Evolutionary conservation across 306 rosid genomes (phyloP).

Genomic region (Elaeagnus macrophylla): DNA sequence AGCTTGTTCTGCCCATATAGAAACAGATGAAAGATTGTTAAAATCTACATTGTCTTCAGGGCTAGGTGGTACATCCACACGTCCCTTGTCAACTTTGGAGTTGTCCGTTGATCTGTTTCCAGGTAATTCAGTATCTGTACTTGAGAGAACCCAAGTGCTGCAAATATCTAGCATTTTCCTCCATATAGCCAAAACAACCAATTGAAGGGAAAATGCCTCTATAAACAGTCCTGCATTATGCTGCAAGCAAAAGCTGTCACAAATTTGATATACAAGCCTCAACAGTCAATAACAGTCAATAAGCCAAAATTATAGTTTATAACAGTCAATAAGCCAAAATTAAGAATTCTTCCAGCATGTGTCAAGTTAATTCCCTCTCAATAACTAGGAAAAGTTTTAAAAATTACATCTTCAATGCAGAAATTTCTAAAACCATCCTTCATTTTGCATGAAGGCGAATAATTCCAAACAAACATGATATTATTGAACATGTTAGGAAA

Average conservation of each 20-base stretch:
- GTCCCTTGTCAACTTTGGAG: constrained; percentile 19
- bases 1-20: constrained; percentile 57
- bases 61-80: constrained; percentile 20
- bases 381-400: too few relatives aligned
- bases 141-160: constrained; percentile 42
- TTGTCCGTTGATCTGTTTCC: constrained; percentile 35
- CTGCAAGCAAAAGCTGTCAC: constrained; percentile 40
- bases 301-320: too few relatives aligned
- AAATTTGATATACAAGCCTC: constrained; percentile 5
- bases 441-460: too few relatives aligned
- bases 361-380: too few relatives aligned
- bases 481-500: too few relatives aligned
- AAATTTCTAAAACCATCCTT: too few relatives aligned
- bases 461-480: too few relatives aligned
- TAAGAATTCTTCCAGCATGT: too few relatives aligned
- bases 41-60: constrained; percentile 41
- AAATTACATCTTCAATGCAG: too few relatives aligned
- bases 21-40: constrained; percentile 42
- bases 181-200: constrained; percentile 92
- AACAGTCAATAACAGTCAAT: too few relatives aligned
- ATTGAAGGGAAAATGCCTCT: constrained; percentile 70
- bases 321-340: too few relatives aligned
- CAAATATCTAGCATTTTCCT: constrained; percentile 53
- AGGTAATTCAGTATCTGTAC: constrained; percentile 20
- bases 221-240: constrained; percentile 40